Base-by-base conservation (phyloP, 1,139 yeast genomes). In the Protomyces lactucae-debilis region DNA sequence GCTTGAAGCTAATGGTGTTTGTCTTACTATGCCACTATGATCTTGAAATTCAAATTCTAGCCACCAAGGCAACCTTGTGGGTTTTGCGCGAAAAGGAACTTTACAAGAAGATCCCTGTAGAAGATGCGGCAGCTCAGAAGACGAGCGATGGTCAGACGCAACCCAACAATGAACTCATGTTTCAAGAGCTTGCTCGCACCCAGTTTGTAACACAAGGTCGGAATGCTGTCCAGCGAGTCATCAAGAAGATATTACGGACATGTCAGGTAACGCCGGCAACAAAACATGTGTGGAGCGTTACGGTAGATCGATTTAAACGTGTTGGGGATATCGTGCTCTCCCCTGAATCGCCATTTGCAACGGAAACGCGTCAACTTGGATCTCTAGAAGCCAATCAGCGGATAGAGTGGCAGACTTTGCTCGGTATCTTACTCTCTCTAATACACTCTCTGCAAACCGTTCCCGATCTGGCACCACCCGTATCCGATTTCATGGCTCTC, bases 151-250 rank as follows among this genome's bases (percentile, higher is more conserved):
- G 16, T 12, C 14, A 12, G 43, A 10, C 40, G 1, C 18, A 16
- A 3, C 55, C 48, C 2, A 39, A 39, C 51, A 57, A 57, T 28
- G 52, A 25, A 12, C 55, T 28, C 21, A 48, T 57, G 48, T 57
- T 48, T 51, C 36, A 6, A 16, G 21, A 43, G 23, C 52, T 57
- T 25, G 55, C 61, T 14, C 35, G 52, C 3, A 54, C 25, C 12
- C 40, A 36, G 12, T 59, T 52, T 25, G 23, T 52, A 43, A 59
- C 57, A 14, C 40, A 23, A 14, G 63, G 63, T 32, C 43, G 63
- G 36, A 59, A 59, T 21, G 57, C 57, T 2, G 63, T 52, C n/a
- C 63, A 59, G 36, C 43, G 46, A 12, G 43, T 39, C 21, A 37
- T 59, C n/a, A n/a, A 55, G 28, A 28, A 32, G 4, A 43, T 39